phyloP scores from a whole-genome alignment of 78 protist species.

The Dictyostelium intermedium region DNA sequence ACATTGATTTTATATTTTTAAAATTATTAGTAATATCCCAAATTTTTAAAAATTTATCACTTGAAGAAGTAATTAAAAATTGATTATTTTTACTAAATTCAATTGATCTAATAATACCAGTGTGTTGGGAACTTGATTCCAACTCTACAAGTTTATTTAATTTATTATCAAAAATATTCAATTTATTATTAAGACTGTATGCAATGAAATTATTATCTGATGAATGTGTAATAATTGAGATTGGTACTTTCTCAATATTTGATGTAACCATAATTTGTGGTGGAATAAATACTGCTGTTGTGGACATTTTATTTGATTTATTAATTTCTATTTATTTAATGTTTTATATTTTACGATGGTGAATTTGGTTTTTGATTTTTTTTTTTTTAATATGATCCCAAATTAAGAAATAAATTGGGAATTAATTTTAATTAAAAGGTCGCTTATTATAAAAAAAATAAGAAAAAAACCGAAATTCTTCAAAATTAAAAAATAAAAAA shows the following conservation, averaged over 20 bases:
- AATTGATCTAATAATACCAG: neutral
- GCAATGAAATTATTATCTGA: neutral
- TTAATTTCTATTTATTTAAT: no score
- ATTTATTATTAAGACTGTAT: neutral
- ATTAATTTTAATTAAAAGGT: no score
- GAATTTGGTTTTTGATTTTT: no score
- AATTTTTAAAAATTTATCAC: neutral
- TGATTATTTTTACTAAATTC: neutral
- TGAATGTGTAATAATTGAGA: neutral
- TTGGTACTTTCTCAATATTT: conserved; percentile 1
- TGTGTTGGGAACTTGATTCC: neutral
- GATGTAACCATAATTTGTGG: neutral
- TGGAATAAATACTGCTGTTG: neutral
- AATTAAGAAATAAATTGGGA: neutral
- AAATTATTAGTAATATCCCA: neutral
- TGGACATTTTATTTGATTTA: neutral
- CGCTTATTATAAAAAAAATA: no score
- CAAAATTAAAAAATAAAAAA: no score
- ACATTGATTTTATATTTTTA: conserved; percentile 1
- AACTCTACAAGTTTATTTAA: neutral
- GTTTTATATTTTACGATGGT: no score
- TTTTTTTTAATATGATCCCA: neutral
- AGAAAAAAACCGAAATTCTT: neutral
- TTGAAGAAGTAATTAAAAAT: neutral
- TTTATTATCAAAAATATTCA: neutral